A percentile compares a stretch with the other conserved stretches of the same genome.
phyloP scores from a whole-genome alignment of 2,329 filamentous ascomycete genomes.

The Ophiostoma novo-ulmi region DNA sequence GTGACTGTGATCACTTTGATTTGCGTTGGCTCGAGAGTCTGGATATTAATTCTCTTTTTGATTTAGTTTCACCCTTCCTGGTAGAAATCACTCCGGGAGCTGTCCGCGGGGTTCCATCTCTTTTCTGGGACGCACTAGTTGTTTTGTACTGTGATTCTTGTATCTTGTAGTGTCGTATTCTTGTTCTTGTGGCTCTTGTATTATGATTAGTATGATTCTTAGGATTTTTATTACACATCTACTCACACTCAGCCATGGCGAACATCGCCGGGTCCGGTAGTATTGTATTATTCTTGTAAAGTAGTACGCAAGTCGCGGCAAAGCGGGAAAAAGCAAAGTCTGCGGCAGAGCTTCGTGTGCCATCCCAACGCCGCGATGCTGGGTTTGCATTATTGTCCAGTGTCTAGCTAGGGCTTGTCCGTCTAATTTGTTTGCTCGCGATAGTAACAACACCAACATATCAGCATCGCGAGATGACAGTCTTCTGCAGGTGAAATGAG shows the following conservation, averaged over 20 bases:
- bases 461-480: not conserved
- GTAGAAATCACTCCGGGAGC: not conserved
- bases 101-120: conserved; percentile 4
- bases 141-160: not conserved
- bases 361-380: not conserved
- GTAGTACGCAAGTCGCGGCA: not conserved
- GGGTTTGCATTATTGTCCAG: not conserved
- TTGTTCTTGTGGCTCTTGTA: too few species aligned
- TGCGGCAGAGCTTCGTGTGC: not conserved
- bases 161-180: too few species aligned
- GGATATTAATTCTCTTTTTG: not conserved
- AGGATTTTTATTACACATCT: too few species aligned
- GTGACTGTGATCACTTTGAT: conserved; percentile 5
- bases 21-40: not conserved
- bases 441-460: not conserved
- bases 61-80: not conserved
- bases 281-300: not conserved
- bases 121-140: conserved; percentile 2
- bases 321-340: not conserved
- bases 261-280: not conserved
- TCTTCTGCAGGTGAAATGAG: not conserved
- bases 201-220: too few species aligned
- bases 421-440: too few species aligned
- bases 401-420: not conserved
- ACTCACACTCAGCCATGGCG: not conserved